A percentile compares a stretch with the other conserved stretches of the same genome.
These are phyloP conservation scores for Xylaria sp. DNA, from an alignment of 2,329 filamentous ascomycete species.

Conservation along the genomic window DNA sequence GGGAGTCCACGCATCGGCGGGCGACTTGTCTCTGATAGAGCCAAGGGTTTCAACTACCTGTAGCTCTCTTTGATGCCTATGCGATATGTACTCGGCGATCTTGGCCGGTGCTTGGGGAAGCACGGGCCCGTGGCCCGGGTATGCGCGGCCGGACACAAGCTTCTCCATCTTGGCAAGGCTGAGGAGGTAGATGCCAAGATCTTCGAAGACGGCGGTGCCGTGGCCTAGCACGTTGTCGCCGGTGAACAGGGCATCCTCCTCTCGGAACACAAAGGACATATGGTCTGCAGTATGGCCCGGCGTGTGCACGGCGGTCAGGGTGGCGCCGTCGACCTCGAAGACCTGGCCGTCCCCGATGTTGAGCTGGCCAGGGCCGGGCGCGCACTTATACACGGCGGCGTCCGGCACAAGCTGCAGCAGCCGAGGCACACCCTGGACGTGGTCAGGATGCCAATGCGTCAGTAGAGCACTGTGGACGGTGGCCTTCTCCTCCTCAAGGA, in stretches of 20 bases:
- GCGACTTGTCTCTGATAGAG: conserved; percentile 50
- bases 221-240: conserved; percentile 91
- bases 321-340: conserved; percentile 61
- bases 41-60: conserved; percentile 77
- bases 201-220: conserved; percentile 86
- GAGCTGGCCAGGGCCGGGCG: conserved; percentile 62
- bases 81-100: conserved; percentile 84
- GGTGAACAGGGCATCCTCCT: conserved; percentile 87
- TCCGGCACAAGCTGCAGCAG: conserved; percentile 72
- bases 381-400: conserved; percentile 73
- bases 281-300: conserved; percentile 85
- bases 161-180: conserved; percentile 76
- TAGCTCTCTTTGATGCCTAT: conserved; percentile 81
- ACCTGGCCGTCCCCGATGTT: conserved; percentile 67
- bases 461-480: conserved; percentile 77
- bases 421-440: conserved; percentile 79
- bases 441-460: conserved; percentile 94
- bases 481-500: conserved; percentile 75
- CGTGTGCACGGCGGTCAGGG: conserved; percentile 54
- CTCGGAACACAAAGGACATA: conserved; percentile 78
- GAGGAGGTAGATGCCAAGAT: conserved; percentile 74
- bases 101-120: conserved; percentile 77
- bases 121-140: conserved; percentile 88
- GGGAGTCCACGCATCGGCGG: conserved; percentile 66
- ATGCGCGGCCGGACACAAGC: conserved; percentile 75